Conservation (phyloP, 495 filamentous ascomycete species). For the Sporormia fimetaria region DNA sequence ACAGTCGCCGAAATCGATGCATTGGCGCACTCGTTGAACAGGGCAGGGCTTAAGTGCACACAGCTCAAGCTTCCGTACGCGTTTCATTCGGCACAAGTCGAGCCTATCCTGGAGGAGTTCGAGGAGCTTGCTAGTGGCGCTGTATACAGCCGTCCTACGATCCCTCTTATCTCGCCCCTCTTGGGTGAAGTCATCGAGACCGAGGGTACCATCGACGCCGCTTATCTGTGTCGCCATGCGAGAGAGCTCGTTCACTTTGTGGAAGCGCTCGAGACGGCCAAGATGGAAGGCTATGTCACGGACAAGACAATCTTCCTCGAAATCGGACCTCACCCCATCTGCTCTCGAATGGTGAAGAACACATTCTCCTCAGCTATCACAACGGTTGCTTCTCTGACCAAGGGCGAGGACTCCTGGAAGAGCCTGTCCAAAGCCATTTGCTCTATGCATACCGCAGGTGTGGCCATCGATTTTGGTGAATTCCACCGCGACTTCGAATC, state of each 20-base stretch:
- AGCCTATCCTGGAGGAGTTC: constrained; percentile 24
- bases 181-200: constrained; percentile 19
- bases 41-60: constrained; percentile 46
- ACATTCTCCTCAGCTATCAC: constrained; percentile 42
- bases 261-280: constrained; percentile 47
- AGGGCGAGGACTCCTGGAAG: constrained; percentile 50
- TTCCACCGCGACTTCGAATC: constrained; percentile 60
- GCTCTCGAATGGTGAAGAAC: constrained; percentile 25
- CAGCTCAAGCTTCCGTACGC: constrained; percentile 54
- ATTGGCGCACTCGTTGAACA: constrained; percentile 13
- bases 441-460: constrained; percentile 51
- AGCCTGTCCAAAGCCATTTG: constrained; percentile 49
- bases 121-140: constrained; percentile 4
- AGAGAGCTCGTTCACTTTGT: constrained; percentile 67
- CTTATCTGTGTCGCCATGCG: constrained; percentile 55
- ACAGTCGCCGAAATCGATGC: constrained; percentile 30
- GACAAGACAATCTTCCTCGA: constrained; percentile 25
- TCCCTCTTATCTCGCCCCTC: constrained; percentile 27
- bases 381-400: constrained; percentile 30
- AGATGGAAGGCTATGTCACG: constrained; percentile 21
- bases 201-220: constrained; percentile 24
- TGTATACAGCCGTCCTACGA: constrained; percentile 11
- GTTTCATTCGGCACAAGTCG: constrained; percentile 27
- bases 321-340: constrained; percentile 28
- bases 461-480: constrained; percentile 66